Conservation (phyloP, 1,284 basidiomycete species). For the Ustilago esculenta region DNA sequence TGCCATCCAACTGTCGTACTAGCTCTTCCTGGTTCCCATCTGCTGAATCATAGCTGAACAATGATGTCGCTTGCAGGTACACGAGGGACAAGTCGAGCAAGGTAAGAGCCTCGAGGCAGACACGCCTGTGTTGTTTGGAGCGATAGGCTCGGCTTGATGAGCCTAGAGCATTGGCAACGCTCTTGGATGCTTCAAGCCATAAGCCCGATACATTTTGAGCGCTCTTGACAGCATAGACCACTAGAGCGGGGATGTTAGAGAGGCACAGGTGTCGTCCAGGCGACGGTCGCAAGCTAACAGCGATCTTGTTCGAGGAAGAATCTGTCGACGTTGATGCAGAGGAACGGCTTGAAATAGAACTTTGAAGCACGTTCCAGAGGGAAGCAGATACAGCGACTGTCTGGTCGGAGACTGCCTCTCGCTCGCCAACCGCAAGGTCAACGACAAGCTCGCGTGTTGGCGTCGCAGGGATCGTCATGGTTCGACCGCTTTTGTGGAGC, state of each 20-base stretch:
- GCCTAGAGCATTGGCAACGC: slow-evolving; percentile 13
- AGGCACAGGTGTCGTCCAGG: slow-evolving; percentile 14
- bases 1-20: slow-evolving; percentile 30
- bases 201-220: slow-evolving; percentile 11
- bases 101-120: slow-evolving; percentile 18
- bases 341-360: neutral
- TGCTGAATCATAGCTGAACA: slow-evolving; percentile 34
- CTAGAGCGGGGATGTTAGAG: slow-evolving; percentile 20
- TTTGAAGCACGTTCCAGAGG: slow-evolving; percentile 14
- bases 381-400: slow-evolving; percentile 25
- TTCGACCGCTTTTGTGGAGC: neutral
- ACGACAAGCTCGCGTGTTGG: slow-evolving; percentile 20
- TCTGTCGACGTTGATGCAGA: slow-evolving; percentile 5
- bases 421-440: slow-evolving; percentile 31
- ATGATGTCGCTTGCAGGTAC: slow-evolving; percentile 46
- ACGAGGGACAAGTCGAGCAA: slow-evolving; percentile 41
- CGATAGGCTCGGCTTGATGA: slow-evolving; percentile 11
- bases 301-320: neutral
- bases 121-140: slow-evolving; percentile 13
- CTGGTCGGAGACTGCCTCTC: slow-evolving; percentile 28
- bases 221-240: slow-evolving; percentile 23
- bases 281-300: slow-evolving; percentile 24
- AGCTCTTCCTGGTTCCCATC: slow-evolving; percentile 23
- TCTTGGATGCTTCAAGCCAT: slow-evolving; percentile 35
- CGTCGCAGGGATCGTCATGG: slow-evolving; percentile 22